These are phyloP conservation scores for Leccinum holopus DNA, from an alignment of 1,284 basidiomycete genomes.

Conservation along the genomic window DNA sequence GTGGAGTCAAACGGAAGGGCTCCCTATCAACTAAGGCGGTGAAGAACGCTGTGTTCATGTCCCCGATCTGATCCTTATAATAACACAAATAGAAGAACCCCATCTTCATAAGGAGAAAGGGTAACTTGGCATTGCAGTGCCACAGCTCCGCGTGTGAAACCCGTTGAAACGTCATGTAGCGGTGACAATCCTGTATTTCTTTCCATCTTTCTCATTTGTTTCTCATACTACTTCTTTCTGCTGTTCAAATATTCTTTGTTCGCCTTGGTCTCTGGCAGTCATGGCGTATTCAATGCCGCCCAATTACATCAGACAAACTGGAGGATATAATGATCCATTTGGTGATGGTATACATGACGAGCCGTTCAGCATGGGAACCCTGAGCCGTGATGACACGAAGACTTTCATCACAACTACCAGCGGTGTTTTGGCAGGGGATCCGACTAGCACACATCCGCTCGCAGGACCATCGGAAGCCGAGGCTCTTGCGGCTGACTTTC, in stretches of 20 bases:
- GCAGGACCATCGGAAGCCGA: conserved; percentile 26
- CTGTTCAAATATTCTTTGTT: conserved; percentile 2
- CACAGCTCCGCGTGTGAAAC: conserved; percentile 24
- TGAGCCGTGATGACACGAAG: conserved; percentile 20
- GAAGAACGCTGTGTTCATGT: background rate
- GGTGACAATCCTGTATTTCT: background rate
- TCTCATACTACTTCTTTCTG: background rate
- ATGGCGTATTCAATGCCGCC: conserved; percentile 26
- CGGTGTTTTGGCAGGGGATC: conserved; percentile 15
- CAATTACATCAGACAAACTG: conserved; percentile 9
- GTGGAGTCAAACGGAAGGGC: conserved; percentile 43
- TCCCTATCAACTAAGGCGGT: conserved; percentile 23
- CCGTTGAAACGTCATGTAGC: background rate
- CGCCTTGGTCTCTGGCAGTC: conserved; percentile 21
- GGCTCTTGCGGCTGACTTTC: conserved; percentile 30
- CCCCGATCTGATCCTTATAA: background rate
- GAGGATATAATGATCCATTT: conserved; percentile 28
- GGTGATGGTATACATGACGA: conserved; percentile 23
- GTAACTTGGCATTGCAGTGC: background rate
- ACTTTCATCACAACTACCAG: conserved; percentile 27
- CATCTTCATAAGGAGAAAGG: background rate
- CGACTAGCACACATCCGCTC: conserved; percentile 1
- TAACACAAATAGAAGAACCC: background rate
- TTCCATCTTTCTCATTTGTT: background rate
- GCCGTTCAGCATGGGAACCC: conserved; percentile 20